Conservation (phyloP, 352 stramenopile species). For the Phytophthora sojae region DNA sequence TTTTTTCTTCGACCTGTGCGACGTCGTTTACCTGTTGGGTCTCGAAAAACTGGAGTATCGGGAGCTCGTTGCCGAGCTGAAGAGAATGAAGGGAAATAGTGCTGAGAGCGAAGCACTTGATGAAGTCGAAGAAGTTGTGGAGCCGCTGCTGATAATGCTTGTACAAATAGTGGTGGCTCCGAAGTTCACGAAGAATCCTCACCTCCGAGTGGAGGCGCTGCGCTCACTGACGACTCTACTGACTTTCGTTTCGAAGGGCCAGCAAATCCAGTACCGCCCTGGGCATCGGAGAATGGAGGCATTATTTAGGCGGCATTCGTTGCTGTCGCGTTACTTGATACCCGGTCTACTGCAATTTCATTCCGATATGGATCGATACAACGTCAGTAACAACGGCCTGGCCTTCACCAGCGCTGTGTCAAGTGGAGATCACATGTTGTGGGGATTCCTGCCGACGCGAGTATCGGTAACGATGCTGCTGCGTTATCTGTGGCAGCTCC, state of each 20-base stretch:
- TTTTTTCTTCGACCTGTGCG: slow-evolving; percentile 81
- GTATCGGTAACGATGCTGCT: slow-evolving; percentile 65
- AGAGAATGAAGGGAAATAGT: slow-evolving; percentile 8
- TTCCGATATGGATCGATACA: slow-evolving; percentile 79
- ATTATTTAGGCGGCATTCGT: slow-evolving; percentile 49
- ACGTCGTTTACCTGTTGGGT: slow-evolving; percentile 63
- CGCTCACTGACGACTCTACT: slow-evolving; percentile 64
- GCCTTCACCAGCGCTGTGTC: slow-evolving; percentile 68
- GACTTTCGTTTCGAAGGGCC: slow-evolving; percentile 65
- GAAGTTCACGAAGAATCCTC: slow-evolving; percentile 73
- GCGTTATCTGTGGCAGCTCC: slow-evolving; percentile 73
- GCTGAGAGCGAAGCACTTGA: slow-evolving; percentile 19
- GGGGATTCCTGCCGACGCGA: slow-evolving; percentile 74
- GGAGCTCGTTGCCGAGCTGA: slow-evolving; percentile 35
- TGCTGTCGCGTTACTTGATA: slow-evolving; percentile 53
- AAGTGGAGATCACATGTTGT: slow-evolving; percentile 74
- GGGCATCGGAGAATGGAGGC: slow-evolving; percentile 40
- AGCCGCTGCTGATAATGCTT: slow-evolving; percentile 72
- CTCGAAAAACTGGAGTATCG: slow-evolving; percentile 51
- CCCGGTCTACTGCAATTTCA: slow-evolving; percentile 70
- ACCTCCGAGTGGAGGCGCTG: slow-evolving; percentile 71
- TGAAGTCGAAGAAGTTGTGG: slow-evolving; percentile 47
- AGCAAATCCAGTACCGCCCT: slow-evolving; percentile 32
- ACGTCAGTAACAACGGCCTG: slow-evolving; percentile 69
- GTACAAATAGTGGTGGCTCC: slow-evolving; percentile 61